These are phyloP conservation scores for Dittrichia graveolens DNA, from an alignment of 129 eudicot species.

Conservation along the genomic window DNA sequence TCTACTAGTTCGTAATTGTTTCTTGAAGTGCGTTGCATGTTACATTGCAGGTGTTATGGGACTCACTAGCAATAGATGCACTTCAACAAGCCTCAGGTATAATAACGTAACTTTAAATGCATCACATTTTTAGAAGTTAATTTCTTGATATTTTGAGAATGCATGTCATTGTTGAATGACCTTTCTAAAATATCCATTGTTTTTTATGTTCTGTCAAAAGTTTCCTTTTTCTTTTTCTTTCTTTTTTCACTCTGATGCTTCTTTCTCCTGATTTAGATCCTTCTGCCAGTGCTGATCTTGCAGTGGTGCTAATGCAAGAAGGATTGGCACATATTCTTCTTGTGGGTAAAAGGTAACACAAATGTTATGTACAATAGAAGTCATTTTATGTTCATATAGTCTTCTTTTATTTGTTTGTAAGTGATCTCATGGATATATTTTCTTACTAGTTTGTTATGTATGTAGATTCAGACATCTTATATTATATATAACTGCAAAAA, in stretches of 20 bases:
- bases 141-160: not conserved
- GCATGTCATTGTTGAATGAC: no score
- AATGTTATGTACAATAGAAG: not conserved
- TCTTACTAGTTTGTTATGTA: constrained; percentile 4
- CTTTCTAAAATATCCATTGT: no score
- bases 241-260: constrained; percentile 25
- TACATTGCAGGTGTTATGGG: constrained; percentile 69
- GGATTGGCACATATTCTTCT: constrained; percentile 86
- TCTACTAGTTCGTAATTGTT: constrained; percentile 8
- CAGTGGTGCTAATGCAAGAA: constrained; percentile 96
- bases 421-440: not conserved
- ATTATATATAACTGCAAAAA: not conserved
- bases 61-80: constrained; percentile 71
- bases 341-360: constrained; percentile 86
- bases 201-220: not conserved
- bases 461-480: no score
- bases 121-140: not conserved
- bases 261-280: constrained; percentile 61
- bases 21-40: constrained; percentile 16
- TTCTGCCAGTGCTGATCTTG: constrained; percentile 92
- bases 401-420: not conserved
- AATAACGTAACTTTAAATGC: constrained; percentile 10
- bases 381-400: not conserved
- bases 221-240: not conserved
- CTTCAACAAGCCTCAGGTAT: constrained; percentile 87